These are phyloP conservation scores for Porcisia hertigi DNA, from an alignment of 208 protist genomes.

Conservation along the genomic window DNA sequence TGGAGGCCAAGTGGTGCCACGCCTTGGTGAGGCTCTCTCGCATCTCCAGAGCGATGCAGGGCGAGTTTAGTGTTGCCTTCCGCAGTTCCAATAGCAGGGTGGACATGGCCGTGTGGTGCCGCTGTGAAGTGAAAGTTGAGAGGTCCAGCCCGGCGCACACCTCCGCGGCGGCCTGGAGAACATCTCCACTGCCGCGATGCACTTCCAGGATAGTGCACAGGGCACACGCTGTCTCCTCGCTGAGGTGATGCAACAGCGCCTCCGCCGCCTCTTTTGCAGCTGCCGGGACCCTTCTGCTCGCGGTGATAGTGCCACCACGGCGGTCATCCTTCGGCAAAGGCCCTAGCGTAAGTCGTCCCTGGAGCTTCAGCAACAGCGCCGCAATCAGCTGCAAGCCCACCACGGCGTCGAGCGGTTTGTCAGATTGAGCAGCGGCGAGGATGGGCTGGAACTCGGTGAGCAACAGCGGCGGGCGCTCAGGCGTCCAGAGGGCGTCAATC, in stretches of 20 bases:
- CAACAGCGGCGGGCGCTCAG: conserved; percentile 61
- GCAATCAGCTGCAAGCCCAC: conserved; percentile 59
- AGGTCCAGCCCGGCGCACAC: conserved; percentile 63
- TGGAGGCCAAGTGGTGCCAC: conserved; percentile 65
- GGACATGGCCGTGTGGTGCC: conserved; percentile 42
- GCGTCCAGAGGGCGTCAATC: conserved; percentile 82
- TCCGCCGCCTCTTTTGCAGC: conserved; percentile 29
- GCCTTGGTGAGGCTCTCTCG: conserved; percentile 50
- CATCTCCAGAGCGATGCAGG: conserved; percentile 27
- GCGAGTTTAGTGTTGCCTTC: conserved; percentile 42
- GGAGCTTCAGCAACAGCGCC: conserved; percentile 62
- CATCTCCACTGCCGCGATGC: conserved; percentile 46
- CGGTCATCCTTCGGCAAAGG: conserved; percentile 70
- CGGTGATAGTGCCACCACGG: conserved; percentile 11
- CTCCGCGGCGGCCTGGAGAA: conserved; percentile 48
- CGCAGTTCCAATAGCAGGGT: conserved; percentile 60
- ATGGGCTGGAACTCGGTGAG: conserved; percentile 62
- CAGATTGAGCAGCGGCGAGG: conserved; percentile 39
- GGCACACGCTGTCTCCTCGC: conserved; percentile 45
- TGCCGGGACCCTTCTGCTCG: conserved; percentile 15
- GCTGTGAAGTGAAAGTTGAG: conserved; percentile 49
- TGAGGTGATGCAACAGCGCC: conserved; percentile 43
- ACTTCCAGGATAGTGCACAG: conserved; percentile 54
- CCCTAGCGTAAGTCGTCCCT: conserved; percentile 48
- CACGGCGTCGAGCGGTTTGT: conserved; percentile 48